Base-by-base conservation (phyloP, 2,329 filamentous ascomycete species). In the Dactylella cylindrospora region DNA sequence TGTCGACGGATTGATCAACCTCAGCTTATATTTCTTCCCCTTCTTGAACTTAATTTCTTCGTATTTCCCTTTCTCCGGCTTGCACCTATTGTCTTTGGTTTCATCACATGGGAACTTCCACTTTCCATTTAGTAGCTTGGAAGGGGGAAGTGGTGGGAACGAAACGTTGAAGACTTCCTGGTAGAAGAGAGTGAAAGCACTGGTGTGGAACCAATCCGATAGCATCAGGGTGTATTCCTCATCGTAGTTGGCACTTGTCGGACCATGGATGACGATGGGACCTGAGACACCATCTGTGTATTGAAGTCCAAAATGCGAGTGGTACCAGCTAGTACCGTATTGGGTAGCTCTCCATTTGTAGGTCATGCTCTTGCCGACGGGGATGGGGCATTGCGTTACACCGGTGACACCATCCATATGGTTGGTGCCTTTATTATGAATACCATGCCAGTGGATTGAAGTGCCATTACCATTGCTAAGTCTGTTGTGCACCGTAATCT, bases 121-220 rank as follows among this genome's bases (percentile, higher is more conserved):
- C 32, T 49, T 57, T 8, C 49, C 52, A 12, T 61, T 57, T 31
- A 59, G 28, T 28, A 55, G n/a, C 22, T 53, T 53, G 1, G 54
- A 53, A n/a, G 41, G 36, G 8, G 60, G 43, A 23, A 41, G 25
- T 8, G 53, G 52, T 3, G 41, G 52, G 68, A 10, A 72, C 69
- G 66, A 38, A 19, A 65, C 45, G 39, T 70, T 67, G 2, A 52
- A 59, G n/a, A 71, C 62, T 68, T 68, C 60, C 46, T 70, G 17
- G 28, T 65, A 67, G 26, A 44, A 62, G 1, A 67, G 40, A 2
- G 36, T 40, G 22, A 67, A 71, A 2, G 74, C 72, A 0, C 74
- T 76, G 4, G 64, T 59, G 60, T 83, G 79, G 69, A 83, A 83
- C 83, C 83, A 87, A 67, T 88, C 84, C 12, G 76, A 78, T 4